A percentile compares a stretch with the other conserved stretches of the same genome.
phyloP scores from a whole-genome alignment of 352 stramenopile genomes.

The Pythium apleroticum region DNA sequence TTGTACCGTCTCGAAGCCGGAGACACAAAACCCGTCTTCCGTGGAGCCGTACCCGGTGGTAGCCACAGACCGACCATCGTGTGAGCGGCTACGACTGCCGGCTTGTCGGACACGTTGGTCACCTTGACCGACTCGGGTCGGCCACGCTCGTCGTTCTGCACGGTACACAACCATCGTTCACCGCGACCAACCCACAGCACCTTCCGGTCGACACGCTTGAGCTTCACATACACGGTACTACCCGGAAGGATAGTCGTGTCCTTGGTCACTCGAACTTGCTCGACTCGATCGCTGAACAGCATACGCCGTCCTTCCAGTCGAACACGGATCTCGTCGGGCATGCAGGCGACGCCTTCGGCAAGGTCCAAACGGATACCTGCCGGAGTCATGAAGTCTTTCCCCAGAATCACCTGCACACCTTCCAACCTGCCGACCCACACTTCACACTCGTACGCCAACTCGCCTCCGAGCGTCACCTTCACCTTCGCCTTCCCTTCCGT shows the following conservation, averaged over 20 bases:
- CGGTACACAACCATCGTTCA: not conserved
- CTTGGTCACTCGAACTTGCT: not conserved
- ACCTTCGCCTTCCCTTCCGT: constrained; percentile 9
- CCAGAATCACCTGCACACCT: constrained; percentile 11
- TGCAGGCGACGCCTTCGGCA: constrained; percentile 7
- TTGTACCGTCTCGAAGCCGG: constrained; percentile 9
- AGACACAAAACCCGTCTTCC: constrained; percentile 6
- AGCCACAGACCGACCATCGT: constrained; percentile 14
- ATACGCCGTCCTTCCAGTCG: not conserved
- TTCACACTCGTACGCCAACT: constrained; percentile 16
- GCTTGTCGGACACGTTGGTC: constrained; percentile 6
- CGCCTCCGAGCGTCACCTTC: constrained; percentile 17
- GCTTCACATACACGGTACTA: not conserved
- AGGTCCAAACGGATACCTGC: constrained; percentile 23
- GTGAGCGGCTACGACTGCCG: not conserved
- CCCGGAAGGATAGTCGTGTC: not conserved
- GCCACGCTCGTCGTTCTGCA: not conserved
- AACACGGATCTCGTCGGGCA: not conserved
- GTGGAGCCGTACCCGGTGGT: not conserved
- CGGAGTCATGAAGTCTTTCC: constrained; percentile 17
- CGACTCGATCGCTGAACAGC: not conserved
- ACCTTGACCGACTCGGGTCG: not conserved
- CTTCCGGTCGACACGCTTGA: not conserved
- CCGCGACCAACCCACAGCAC: constrained; percentile 9
- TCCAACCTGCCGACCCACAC: constrained; percentile 14